A percentile compares a stretch with the other conserved stretches of the same genome.
Evolutionary conservation across 345 rosid species (phyloP).

Genomic region (Moricandia moricandioides): DNA sequence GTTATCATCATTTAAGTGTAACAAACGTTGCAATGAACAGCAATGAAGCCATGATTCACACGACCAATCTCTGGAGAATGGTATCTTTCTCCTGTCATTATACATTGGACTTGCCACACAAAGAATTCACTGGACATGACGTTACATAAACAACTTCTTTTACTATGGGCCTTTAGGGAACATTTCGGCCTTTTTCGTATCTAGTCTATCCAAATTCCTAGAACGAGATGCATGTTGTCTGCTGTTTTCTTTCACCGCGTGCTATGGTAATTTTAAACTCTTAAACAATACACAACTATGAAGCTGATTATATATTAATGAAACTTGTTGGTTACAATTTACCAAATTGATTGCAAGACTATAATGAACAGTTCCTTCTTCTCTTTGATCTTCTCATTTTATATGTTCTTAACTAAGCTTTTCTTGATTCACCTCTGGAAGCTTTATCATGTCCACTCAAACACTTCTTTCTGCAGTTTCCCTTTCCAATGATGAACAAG

Average conservation of each 20-base stretch:
- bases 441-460: not conserved
- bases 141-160: no score
- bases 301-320: not conserved
- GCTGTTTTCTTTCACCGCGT: not conserved
- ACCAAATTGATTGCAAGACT: not conserved
- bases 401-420: not conserved
- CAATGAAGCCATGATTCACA: not conserved
- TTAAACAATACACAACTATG: not conserved
- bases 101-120: no score
- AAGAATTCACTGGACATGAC: no score
- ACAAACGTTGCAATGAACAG: not conserved
- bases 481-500: not conserved
- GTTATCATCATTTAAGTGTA: not conserved
- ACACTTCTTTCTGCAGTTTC: not conserved
- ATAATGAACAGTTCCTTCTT: not conserved
- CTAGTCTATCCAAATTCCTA: conserved; percentile 1
- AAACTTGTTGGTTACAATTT: conserved; percentile 1
- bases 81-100: no score
- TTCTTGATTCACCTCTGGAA: conserved; percentile 1
- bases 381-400: conserved; percentile 7
- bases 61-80: not conserved
- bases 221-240: not conserved
- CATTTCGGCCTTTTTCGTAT: no score
- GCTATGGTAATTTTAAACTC: conserved; percentile 3
- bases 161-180: no score